Conservation (phyloP, 352 stramenopile genomes). For the Aphanomyces cochlioides region DNA sequence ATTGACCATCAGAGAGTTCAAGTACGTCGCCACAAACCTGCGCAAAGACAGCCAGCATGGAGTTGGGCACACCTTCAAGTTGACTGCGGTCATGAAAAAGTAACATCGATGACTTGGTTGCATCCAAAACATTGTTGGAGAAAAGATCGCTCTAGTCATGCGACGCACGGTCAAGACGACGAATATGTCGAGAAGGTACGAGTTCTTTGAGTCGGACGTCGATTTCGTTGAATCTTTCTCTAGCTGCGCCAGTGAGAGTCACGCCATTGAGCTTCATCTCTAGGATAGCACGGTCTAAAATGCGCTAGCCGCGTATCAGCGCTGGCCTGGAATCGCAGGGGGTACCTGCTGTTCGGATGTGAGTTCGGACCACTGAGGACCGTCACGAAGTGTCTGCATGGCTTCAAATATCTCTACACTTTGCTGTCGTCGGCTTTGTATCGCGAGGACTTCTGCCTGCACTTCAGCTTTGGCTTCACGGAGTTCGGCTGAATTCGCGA, state of each 20-base stretch:
- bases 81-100: conserved; percentile 81
- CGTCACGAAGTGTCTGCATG: neutral
- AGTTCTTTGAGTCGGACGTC: conserved; percentile 91
- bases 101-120: conserved; percentile 93
- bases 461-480: conserved; percentile 90
- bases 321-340: neutral
- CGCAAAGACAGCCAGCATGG: conserved; percentile 89
- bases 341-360: neutral
- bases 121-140: conserved; percentile 96
- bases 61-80: conserved; percentile 89
- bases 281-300: conserved; percentile 82
- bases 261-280: conserved; percentile 92
- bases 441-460: conserved; percentile 91
- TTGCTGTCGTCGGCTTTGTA: conserved; percentile 91
- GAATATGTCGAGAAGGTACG: conserved; percentile 34
- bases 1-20: conserved; percentile 26
- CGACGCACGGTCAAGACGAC: neutral
- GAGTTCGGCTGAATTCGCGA: conserved; percentile 95
- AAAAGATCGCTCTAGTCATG: conserved; percentile 88
- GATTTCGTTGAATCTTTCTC: conserved; percentile 95
- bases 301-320: neutral
- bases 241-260: conserved; percentile 85
- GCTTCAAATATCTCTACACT: conserved; percentile 41
- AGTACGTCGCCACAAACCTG: conserved; percentile 38
- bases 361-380: neutral